phyloP scores from a whole-genome alignment of 306 rosid genomes.

The Clitoria ternatea region DNA sequence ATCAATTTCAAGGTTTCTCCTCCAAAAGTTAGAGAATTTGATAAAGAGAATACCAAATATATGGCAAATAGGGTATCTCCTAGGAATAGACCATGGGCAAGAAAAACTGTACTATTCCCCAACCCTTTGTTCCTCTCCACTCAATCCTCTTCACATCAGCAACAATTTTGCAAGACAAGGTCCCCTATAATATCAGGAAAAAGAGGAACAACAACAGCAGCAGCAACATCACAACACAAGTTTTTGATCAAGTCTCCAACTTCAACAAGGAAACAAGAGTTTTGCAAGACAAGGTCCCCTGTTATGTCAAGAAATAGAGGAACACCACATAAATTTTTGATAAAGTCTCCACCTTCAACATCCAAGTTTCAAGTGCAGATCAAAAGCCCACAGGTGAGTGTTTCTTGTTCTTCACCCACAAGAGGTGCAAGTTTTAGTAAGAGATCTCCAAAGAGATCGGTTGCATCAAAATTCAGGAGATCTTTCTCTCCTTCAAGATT shows the following conservation, averaged over 20 bases:
- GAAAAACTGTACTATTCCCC: constrained; percentile 81
- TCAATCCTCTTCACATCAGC: constrained; percentile 41
- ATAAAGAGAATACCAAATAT: constrained; percentile 50
- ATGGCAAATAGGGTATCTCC: constrained; percentile 84
- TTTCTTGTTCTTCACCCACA: constrained; percentile 50
- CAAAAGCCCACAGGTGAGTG: constrained; percentile 52
- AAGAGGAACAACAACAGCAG: constrained; percentile 40
- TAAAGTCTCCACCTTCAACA: constrained; percentile 69
- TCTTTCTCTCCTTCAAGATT: constrained; percentile 91
- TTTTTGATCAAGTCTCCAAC: constrained; percentile 79
- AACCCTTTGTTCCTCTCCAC: constrained; percentile 80
- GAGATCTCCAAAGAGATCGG: constrained; percentile 63
- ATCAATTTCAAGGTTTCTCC: constrained; percentile 90
- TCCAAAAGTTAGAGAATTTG: constrained; percentile 58
- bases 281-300: constrained; percentile 68
- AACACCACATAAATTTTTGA: constrained; percentile 78
- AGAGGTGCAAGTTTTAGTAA: constrained; percentile 34
- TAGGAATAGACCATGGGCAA: constrained; percentile 80
- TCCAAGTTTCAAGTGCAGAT: constrained; percentile 61
- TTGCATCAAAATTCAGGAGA: constrained; percentile 59
- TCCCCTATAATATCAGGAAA: constrained; percentile 71
- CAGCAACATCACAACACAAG: constrained; percentile 69
- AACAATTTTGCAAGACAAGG: constrained; percentile 62
- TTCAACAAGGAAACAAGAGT: constrained; percentile 49
- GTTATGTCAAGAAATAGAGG: constrained; percentile 52